These are phyloP conservation scores for Teratosphaeria zuluensis DNA, from an alignment of 2,329 filamentous ascomycete genomes.

Conservation along the genomic window DNA sequence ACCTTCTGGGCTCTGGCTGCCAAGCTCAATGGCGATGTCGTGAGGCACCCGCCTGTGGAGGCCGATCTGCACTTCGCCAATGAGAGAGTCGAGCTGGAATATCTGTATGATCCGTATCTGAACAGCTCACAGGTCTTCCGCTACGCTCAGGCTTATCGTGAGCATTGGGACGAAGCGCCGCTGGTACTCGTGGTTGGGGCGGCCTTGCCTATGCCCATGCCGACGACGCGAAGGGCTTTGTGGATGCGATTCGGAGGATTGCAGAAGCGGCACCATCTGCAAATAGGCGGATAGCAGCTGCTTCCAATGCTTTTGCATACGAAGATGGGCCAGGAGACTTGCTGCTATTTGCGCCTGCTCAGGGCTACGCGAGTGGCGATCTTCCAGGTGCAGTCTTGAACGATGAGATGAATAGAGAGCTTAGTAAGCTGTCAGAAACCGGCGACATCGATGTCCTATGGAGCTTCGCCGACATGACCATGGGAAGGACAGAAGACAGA, in stretches of 20 bases:
- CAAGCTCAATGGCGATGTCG: conserved; percentile 34
- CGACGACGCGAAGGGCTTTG: conserved; percentile 38
- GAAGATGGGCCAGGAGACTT: conserved; percentile 19
- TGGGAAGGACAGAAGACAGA: conserved; percentile 32
- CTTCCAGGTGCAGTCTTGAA: conserved; percentile 6
- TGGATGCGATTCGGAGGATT: conserved; percentile 37
- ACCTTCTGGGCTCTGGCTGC: conserved; percentile 49
- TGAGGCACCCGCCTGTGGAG: conserved; percentile 28
- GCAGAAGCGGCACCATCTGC: conserved; percentile 15
- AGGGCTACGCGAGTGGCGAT: conserved; percentile 36
- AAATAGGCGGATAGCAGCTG: conserved; percentile 2
- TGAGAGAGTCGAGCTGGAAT: conserved; percentile 41
- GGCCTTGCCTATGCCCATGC: conserved; percentile 48
- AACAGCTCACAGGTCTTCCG: conserved; percentile 43
- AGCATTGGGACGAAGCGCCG: conserved; percentile 20
- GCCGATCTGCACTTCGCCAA: conserved; percentile 37
- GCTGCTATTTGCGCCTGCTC: conserved; percentile 38
- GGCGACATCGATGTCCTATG: conserved; percentile 36
- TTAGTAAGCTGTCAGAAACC: conserved; percentile 32
- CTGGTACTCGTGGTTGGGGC: conserved; percentile 44
- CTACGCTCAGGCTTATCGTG: conserved; percentile 32
- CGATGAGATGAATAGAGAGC: conserved; percentile 43
- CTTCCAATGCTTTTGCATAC: conserved; percentile 8
- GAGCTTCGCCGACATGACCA: conserved; percentile 43
- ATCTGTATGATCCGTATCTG: conserved; percentile 59